These are phyloP conservation scores for Graphilbum fragrans DNA, from an alignment of 2,329 filamentous ascomycete species.

Conservation along the genomic window DNA sequence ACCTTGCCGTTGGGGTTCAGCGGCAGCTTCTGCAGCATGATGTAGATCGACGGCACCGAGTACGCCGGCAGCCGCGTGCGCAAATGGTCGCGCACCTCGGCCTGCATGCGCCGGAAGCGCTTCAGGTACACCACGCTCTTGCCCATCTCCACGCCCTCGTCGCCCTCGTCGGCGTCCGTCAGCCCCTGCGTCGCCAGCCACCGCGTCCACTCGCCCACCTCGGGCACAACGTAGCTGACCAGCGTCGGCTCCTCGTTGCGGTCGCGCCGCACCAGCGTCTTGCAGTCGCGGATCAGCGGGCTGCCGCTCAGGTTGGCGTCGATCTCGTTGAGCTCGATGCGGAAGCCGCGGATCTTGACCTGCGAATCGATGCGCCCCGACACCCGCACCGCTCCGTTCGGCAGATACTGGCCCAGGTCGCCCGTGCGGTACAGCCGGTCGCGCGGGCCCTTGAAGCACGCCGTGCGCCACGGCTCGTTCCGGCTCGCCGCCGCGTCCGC, in stretches of 20 bases:
- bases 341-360: slow-evolving; percentile 92
- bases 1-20: slow-evolving; percentile 68
- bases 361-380: slow-evolving; percentile 66
- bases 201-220: slow-evolving; percentile 55
- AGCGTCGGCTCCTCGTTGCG: slow-evolving; percentile 75
- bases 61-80: slow-evolving; percentile 61
- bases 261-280: slow-evolving; percentile 74
- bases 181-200: slow-evolving; percentile 14
- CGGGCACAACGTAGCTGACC: slow-evolving; percentile 83
- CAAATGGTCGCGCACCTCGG: slow-evolving; percentile 32
- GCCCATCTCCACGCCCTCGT: slow-evolving; percentile 1
- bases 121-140: slow-evolving; percentile 6
- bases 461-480: slow-evolving; percentile 65
- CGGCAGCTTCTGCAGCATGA: slow-evolving; percentile 49
- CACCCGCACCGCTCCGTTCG: slow-evolving; percentile 59
- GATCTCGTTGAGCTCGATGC: slow-evolving; percentile 90
- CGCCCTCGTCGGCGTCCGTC: slow-evolving; percentile 22
- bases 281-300: slow-evolving; percentile 68
- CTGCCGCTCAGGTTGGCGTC: slow-evolving; percentile 69
- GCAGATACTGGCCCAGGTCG: slow-evolving; percentile 67
- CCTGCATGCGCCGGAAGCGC: slow-evolving; percentile 8
- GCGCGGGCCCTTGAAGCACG: slow-evolving; percentile 67
- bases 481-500: slow-evolving; percentile 59
- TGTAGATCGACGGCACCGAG: slow-evolving; percentile 63
- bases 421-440: slow-evolving; percentile 83